Conservation (phyloP, 75 land plant species). For the Pinus albicaulis region DNA sequence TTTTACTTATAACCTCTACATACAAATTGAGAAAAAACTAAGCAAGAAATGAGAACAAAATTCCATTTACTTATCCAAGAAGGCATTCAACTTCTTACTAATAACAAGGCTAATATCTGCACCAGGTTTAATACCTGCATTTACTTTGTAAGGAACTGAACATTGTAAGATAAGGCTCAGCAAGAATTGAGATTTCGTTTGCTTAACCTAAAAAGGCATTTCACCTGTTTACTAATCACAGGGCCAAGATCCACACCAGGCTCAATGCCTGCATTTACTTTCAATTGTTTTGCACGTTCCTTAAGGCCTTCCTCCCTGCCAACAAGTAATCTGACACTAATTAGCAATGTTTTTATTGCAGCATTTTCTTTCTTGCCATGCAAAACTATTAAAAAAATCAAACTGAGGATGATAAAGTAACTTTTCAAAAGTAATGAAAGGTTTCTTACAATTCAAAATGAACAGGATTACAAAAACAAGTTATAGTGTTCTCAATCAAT, state of each 20-base stretch:
- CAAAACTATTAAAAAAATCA: background rate
- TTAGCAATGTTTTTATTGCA: background rate
- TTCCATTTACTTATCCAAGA: background rate
- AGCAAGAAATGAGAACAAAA: too few relatives aligned
- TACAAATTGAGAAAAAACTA: too few relatives aligned
- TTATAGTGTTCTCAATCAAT: too few relatives aligned
- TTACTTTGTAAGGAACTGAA: constrained; percentile 11
- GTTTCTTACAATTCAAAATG: background rate
- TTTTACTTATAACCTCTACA: background rate
- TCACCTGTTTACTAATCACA: constrained; percentile 90
- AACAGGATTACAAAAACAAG: too few relatives aligned
- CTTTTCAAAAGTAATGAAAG: background rate
- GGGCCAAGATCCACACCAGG: constrained; percentile 90
- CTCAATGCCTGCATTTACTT: constrained; percentile 83
- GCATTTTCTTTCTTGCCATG: background rate
- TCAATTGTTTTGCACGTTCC: constrained; percentile 63
- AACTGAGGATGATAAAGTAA: background rate
- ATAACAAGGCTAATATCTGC: constrained; percentile 44
- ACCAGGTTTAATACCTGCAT: constrained; percentile 23
- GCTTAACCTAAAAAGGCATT: constrained; percentile 1
- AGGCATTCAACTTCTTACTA: constrained; percentile 22
- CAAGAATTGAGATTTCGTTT: background rate
- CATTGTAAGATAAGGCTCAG: background rate
- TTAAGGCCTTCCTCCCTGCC: constrained; percentile 64
- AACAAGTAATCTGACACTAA: background rate